Evolutionary conservation across 2,329 filamentous ascomycete genomes (phyloP), one percentile per base, ranked within the genome.

Genomic region (Atkinsonella texensis): DNA sequence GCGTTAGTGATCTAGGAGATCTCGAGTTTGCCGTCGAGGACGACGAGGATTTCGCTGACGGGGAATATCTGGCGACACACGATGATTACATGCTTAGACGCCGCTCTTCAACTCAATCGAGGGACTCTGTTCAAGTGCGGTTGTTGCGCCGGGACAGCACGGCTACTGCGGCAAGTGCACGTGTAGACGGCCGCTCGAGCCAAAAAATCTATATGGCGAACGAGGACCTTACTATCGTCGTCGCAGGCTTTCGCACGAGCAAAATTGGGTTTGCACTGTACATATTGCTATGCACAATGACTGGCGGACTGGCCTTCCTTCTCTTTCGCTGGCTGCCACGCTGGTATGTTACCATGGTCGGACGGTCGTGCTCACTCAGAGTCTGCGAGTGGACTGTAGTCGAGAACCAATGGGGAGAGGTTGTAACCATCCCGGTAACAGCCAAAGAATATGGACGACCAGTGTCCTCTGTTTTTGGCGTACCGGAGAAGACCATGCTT

Each of bases 401-500:
- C 56, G 93, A 96, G 77, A 96, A 98, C 62, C 89, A 97, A 76
- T 97, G 93, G 91, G 86, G 87, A 48, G 91, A 97, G 67, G 86
- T 97, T 66, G 75, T 78, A 12, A 79, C 93, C n/a, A 79, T 95
- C 61, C 63, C 81, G 48, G 76, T 97, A 12, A 74, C 75, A 39
- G 68, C 66, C 15, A 71, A 70, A 51, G 63, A 66, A 18, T 82
- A 78, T 64, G 79, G 74, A 47, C 78, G 73, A 53, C 72, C 74
- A 3, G 63, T 80, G 51, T 83, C 73, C 52, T 80, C 77, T 0
- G 75, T 84, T 1, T 91, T 91, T 62, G 86, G 87, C 0, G 67
- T 76, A 2, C 70, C 76, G 1, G 79, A 81, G 51, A 89, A 88
- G 66, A 67, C 75, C 48, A 72, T 74, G 44, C 70, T 70, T 1